Percentiles rank a stretch among this genome's conserved stretches.
phyloP scores from a whole-genome alignment of 768 basidiomycete genomes.

The Rhodotorula paludigena region DNA sequence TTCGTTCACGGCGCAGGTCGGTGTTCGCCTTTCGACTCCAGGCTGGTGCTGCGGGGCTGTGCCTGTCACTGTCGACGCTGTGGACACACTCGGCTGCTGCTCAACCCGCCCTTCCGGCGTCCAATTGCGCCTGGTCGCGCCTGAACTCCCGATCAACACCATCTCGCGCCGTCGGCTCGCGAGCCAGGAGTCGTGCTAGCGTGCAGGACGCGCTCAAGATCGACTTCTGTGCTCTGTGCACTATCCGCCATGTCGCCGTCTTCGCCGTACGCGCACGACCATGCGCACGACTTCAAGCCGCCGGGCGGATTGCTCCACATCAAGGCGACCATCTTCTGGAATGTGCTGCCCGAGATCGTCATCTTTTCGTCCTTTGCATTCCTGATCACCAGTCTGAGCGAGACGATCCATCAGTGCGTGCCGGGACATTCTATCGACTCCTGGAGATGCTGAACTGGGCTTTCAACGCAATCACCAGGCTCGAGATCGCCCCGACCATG shows the following conservation, averaged over 20 bases:
- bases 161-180: too few relatives aligned
- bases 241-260: not conserved
- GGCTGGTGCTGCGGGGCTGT: too few relatives aligned
- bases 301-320: conserved; percentile 6
- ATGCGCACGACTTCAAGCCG: not conserved
- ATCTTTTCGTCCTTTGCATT: not conserved
- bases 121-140: too few relatives aligned
- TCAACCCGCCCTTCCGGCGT: too few relatives aligned
- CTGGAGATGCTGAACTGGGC: not conserved
- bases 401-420: not conserved
- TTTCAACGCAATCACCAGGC: not conserved
- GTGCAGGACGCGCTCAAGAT: too few relatives aligned
- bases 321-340: conserved; percentile 3
- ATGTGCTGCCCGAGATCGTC: not conserved
- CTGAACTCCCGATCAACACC: too few relatives aligned
- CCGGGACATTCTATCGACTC: not conserved
- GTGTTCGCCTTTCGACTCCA: too few relatives aligned
- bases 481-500: not conserved
- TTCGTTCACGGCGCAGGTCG: too few relatives aligned
- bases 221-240: too few relatives aligned
- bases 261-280: not conserved
- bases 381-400: not conserved
- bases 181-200: too few relatives aligned
- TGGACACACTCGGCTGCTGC: too few relatives aligned
- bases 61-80: too few relatives aligned